phyloP scores from a whole-genome alignment of 345 rosid species.

The Cardamine resedifolia region DNA sequence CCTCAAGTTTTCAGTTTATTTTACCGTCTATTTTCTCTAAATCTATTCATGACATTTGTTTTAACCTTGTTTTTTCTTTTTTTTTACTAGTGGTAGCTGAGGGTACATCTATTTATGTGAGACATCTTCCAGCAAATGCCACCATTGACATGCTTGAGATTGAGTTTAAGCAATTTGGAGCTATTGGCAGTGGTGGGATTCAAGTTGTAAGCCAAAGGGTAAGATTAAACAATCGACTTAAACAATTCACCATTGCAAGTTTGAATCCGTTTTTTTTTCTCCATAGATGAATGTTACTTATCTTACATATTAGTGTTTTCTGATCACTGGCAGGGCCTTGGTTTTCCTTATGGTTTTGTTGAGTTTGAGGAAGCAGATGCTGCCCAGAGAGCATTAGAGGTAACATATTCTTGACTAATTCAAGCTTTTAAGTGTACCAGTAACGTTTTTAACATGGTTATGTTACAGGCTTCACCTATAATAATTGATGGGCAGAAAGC shows the following conservation, averaged over 20 bases:
- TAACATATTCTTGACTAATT: slow-evolving; percentile 19
- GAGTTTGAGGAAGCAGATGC: slow-evolving; percentile 77
- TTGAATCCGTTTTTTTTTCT: background rate
- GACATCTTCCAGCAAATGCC: slow-evolving; percentile 70
- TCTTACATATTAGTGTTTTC: background rate
- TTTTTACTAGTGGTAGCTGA: slow-evolving; percentile 44
- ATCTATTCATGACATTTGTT: background rate
- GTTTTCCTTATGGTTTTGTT: slow-evolving; percentile 74
- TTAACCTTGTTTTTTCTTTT: background rate
- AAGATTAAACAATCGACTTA: background rate
- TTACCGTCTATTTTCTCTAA: background rate
- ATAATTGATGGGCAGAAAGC: slow-evolving; percentile 62
- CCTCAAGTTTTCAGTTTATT: background rate
- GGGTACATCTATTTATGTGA: slow-evolving; percentile 76
- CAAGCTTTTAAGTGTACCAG: background rate
- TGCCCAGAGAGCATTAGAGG: slow-evolving; percentile 86
- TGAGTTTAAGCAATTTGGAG: slow-evolving; percentile 84
- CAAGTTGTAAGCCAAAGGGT: slow-evolving; percentile 28
- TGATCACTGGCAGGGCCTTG: slow-evolving; percentile 49
- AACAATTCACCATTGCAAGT: background rate
- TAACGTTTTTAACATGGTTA: background rate
- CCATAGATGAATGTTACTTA: background rate
- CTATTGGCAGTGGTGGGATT: slow-evolving; percentile 59
- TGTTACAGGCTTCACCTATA: slow-evolving; percentile 79
- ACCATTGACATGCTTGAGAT: slow-evolving; percentile 58